Base-by-base conservation (phyloP, 306 rosid species). In the Rosa lucieae region DNA sequence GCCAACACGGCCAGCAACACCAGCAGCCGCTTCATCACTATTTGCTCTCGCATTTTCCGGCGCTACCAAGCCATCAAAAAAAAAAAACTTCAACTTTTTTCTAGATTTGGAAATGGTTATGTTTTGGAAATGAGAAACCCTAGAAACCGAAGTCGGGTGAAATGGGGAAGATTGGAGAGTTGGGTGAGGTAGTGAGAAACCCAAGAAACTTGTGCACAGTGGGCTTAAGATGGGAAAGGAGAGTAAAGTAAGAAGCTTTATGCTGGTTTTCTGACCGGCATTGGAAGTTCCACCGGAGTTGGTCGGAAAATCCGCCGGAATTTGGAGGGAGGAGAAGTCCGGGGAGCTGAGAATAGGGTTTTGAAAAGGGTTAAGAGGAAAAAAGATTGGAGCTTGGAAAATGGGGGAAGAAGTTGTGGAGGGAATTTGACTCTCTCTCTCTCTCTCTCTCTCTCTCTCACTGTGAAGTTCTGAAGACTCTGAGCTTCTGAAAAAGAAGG, bases 1-100 rank as follows among this genome's bases (percentile, higher is more conserved):
- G 86, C 71, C 52, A 87, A 48, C 74, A 91, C 42, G 77, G 75
- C 14, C 76, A 87, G 68, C 73, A 90, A 51, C 18, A 79, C 63
- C 42, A 72, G 55, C 8, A 77, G 23, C 74, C 48, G 81, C 77
- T 76, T 83, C 98, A 90, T 87, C 77, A 67, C 83, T 51, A 53
- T 32, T 32, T 32, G 3, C 37, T 32, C 37, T 32, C 37, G 85
- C 89, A 87, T 90, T 94, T 55, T 72, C 49, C 10, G 75, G 61
- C 42, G 6, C 85, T 84, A 82, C 37, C 59, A 52, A 71, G 77
- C 89, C 96, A 93, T 91, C 56, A 77, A 47, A 70, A 44, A 49
- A 72, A 5, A 53, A 7, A 29, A 29, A 29, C 72, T 72, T 70
- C 44, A 62, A 52, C 73, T 32, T 32, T 32, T 56, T 13, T 76